These are phyloP conservation scores for Puccinia horiana DNA, from an alignment of 1,284 basidiomycete species.

Conservation along the genomic window DNA sequence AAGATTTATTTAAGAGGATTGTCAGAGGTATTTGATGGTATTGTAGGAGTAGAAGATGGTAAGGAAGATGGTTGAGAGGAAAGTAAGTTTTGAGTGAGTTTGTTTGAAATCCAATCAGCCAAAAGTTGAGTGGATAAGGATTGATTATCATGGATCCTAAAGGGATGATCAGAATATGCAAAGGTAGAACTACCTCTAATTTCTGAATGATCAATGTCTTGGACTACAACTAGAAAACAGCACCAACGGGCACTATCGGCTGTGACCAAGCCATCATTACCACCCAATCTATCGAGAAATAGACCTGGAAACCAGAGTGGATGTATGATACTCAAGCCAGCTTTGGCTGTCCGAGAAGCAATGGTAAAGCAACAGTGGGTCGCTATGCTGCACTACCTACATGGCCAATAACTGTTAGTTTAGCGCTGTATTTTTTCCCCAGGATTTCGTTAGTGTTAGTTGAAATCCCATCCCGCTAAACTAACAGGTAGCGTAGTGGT, in stretches of 20 bases:
- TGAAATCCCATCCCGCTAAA: no score
- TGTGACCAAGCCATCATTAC: slow-evolving; percentile 92
- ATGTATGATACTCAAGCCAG: slow-evolving; percentile 78
- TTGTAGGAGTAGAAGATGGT: background rate
- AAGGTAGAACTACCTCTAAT: slow-evolving; percentile 73
- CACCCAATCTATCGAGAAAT: slow-evolving; percentile 72
- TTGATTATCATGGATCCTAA: slow-evolving; percentile 15
- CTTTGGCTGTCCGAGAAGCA: slow-evolving; percentile 68
- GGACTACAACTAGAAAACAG: slow-evolving; percentile 80
- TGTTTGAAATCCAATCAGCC: slow-evolving; percentile 36
- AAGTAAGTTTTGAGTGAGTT: slow-evolving; percentile 2
- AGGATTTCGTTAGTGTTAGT: no score
- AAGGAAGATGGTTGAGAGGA: background rate
- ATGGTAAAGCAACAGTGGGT: no score
- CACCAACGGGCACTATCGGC: slow-evolving; percentile 88
- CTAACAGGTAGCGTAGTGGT: no score
- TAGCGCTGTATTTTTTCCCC: no score
- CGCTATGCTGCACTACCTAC: no score
- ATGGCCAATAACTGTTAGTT: no score
- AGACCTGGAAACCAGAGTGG: slow-evolving; percentile 96
- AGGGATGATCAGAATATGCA: slow-evolving; percentile 51
- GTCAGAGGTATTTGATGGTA: background rate
- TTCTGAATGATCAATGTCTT: slow-evolving; percentile 95
- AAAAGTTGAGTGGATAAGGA: background rate
- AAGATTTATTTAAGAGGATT: background rate